phyloP scores from a whole-genome alignment of 2,329 filamentous ascomycete species.

The Thielaviopsis cerberus region DNA sequence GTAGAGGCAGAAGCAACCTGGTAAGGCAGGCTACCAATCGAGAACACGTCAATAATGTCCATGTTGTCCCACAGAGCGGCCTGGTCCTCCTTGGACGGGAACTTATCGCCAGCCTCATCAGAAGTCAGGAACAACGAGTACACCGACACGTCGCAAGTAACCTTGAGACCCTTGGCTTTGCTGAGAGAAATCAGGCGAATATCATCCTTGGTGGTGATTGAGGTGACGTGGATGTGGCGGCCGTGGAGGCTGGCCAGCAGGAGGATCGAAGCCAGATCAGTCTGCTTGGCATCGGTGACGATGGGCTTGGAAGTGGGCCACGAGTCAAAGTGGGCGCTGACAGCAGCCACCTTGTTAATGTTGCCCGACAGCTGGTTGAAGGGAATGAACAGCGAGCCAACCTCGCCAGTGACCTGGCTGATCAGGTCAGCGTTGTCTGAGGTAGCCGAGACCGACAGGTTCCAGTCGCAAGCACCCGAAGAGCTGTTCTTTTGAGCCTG shows the following conservation, averaged over 20 bases:
- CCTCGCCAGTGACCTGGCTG: conserved; percentile 50
- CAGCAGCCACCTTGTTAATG: conserved; percentile 65
- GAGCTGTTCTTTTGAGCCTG: conserved; percentile 54
- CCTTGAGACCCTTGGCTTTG: conserved; percentile 64
- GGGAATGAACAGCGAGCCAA: conserved; percentile 65
- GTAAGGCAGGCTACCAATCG: conserved; percentile 59
- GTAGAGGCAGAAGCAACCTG: conserved; percentile 41
- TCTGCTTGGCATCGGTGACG: conserved; percentile 63
- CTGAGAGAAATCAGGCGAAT: conserved; percentile 58
- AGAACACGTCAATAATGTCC: conserved; percentile 58
- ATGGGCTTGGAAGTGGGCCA: conserved; percentile 67
- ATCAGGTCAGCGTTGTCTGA: conserved; percentile 58
- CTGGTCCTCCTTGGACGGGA: conserved; percentile 52
- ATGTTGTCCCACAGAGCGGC: conserved; percentile 57
- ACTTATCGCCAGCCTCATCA: conserved; percentile 43
- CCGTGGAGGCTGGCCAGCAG: conserved; percentile 61
- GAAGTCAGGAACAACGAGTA: conserved; percentile 60
- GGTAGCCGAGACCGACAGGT: conserved; percentile 59
- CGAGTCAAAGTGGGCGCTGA: conserved; percentile 59
- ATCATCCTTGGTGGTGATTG: conserved; percentile 64
- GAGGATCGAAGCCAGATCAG: conserved; percentile 63
- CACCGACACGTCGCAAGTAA: conserved; percentile 68
- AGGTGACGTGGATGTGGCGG: conserved; percentile 62
- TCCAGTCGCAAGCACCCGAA: conserved; percentile 55
- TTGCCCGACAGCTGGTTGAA: conserved; percentile 69